These are phyloP conservation scores for Xylaria castorea DNA, from an alignment of 495 filamentous ascomycete genomes.

Conservation along the genomic window DNA sequence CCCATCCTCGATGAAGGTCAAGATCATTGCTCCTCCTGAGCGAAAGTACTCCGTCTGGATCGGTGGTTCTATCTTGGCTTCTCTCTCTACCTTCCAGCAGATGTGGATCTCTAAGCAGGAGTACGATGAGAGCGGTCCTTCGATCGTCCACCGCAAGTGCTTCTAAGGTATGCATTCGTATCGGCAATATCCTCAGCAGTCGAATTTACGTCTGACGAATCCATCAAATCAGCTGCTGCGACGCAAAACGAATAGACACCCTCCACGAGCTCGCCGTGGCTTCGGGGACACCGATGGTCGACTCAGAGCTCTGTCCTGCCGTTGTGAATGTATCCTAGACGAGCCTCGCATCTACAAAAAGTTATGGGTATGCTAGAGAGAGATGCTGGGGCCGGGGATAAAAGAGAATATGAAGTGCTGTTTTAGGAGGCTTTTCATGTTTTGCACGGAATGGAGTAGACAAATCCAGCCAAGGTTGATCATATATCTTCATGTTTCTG, in stretches of 20 bases:
- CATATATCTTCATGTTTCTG: constrained; percentile 51
- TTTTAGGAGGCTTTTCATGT: constrained; percentile 49
- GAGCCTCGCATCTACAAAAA: constrained; percentile 59
- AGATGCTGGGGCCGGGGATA: constrained; percentile 50
- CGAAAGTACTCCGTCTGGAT: constrained; percentile 99
- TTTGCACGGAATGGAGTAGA: constrained; percentile 48
- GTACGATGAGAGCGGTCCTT: constrained; percentile 99
- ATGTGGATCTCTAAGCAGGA: constrained; percentile 99
- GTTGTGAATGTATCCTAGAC: constrained; percentile 53
- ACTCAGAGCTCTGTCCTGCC: constrained; percentile 46
- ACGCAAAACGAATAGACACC: constrained; percentile 21
- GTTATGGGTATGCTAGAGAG: constrained; percentile 55
- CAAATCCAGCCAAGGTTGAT: constrained; percentile 56
- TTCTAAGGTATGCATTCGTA: constrained; percentile 78
- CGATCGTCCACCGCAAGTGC: constrained; percentile 99
- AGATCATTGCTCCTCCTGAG: constrained; percentile 97
- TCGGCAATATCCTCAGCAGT: not conserved
- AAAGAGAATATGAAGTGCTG: constrained; percentile 49
- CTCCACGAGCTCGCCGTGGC: constrained; percentile 29
- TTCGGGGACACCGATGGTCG: constrained; percentile 44
- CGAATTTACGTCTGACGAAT: constrained; percentile 29
- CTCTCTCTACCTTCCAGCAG: constrained; percentile 99
- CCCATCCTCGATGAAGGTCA: constrained; percentile 98
- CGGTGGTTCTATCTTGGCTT: constrained; percentile 99
- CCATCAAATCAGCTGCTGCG: constrained; percentile 8